phyloP scores from a whole-genome alignment of 176 grass and related monocot genomes.

The Aechmea fasciata region DNA sequence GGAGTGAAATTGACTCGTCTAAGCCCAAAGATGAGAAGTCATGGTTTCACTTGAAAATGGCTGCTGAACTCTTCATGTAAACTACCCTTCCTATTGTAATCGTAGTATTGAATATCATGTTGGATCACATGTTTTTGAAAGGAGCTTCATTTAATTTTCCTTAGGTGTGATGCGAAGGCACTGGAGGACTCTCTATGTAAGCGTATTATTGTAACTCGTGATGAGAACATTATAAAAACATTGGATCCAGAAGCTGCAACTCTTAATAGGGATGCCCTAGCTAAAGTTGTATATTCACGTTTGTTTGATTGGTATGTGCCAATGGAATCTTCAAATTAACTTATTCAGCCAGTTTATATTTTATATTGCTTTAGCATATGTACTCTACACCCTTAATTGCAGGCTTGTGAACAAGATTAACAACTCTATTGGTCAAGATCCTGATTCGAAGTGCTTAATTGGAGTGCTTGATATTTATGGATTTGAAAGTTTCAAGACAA shows the following conservation, averaged over 20 bases:
- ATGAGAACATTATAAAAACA: conserved; percentile 89
- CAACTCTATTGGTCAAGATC: conserved; percentile 95
- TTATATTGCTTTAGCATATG: not conserved
- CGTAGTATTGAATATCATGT: not conserved
- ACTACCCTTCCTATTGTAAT: conserved; percentile 13
- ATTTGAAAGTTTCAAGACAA: conserved; percentile 99
- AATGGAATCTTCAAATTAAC: conserved; percentile 6
- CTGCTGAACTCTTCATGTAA: conserved; percentile 88
- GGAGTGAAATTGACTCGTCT: conserved; percentile 76
- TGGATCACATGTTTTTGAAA: conserved; percentile 1
- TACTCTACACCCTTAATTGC: conserved; percentile 18
- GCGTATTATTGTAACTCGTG: conserved; percentile 83
- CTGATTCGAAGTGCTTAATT: conserved; percentile 78
- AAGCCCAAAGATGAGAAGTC: conserved; percentile 90
- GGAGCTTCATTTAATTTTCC: not conserved
- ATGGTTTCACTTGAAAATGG: conserved; percentile 68
- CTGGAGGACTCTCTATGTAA: conserved; percentile 88
- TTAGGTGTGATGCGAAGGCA: conserved; percentile 73
- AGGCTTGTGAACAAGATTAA: conserved; percentile 99
- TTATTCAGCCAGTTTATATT: not conserved
- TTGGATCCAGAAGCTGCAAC: conserved; percentile 62
- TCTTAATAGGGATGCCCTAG: conserved; percentile 86
- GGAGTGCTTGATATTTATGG: conserved; percentile 98
- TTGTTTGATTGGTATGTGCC: conserved; percentile 88
- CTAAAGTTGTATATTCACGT: conserved; percentile 83